Base-by-base conservation (phyloP, 192 early-diverging fungal genomes). In the Obelidium mucronatum region DNA sequence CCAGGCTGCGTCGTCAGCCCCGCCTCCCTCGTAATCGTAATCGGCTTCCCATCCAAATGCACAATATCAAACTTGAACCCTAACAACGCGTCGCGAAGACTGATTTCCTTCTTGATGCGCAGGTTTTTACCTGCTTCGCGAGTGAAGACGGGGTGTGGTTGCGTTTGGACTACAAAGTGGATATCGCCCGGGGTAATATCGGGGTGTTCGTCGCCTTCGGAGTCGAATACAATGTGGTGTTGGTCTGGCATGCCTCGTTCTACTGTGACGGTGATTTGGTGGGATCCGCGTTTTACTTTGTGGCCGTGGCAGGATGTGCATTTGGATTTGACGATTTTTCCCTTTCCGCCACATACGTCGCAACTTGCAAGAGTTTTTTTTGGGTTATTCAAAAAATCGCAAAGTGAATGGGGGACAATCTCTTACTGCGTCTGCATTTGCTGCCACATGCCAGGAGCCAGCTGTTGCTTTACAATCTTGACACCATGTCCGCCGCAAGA, bases 391-490 rank as follows among this genome's bases (percentile, higher is more conserved):
- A 51, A 1, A 19, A 37, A 63, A 4, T 28, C 44, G 15, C 48
- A 8, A 48, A 42, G 31, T 24, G 6, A 75, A 75, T n/a, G n/a
- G n/a, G n/a, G n/a, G n/a, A n/a, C n/a, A 62, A 58, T 11, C 2
- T 52, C 80, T 51, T 69, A 90, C 79, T 89, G 90, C 40, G 92
- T 87, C 79, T 97, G 97, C 85, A 98, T 92, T 81, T 96, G 94
- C 78, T 98, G 97, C 73, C 92, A 91, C 80, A 98, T 95, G 35
- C 96, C 96, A 4, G 97, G 96, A 0, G 90, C 96, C 17, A 99
- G 76, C 80, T 93, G 88, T 71, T 97, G 94, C 76, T 93, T 91
- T 37, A 94, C 87, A 28, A 97, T 81, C 65, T 83, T 90, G 44
- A 93, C 82, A 60, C 97, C 97, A 34, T 84, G 84, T 40, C 98